These are phyloP conservation scores for Jatropha podagrica DNA, from an alignment of 441 rosid species.

Conservation along the genomic window DNA sequence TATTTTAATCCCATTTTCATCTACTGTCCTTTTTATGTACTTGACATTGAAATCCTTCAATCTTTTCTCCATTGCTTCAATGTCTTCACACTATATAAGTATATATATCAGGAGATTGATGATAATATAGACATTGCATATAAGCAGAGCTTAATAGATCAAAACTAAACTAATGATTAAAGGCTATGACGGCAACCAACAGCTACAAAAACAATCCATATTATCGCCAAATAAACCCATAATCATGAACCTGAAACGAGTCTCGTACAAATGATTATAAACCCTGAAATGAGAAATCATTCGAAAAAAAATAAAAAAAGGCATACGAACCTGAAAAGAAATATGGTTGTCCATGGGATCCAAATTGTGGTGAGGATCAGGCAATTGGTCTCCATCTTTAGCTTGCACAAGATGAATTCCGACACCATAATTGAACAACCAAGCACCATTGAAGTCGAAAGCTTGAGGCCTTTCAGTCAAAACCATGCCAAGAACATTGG, in stretches of 20 bases:
- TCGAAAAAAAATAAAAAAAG: too few relatives aligned
- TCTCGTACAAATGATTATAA: too few relatives aligned
- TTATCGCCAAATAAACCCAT: too few relatives aligned
- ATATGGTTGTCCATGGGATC: slow-evolving; percentile 75
- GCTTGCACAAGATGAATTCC: slow-evolving; percentile 64
- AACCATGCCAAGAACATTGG: slow-evolving; percentile 59
- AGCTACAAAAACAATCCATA: too few relatives aligned
- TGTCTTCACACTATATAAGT: slow-evolving; percentile 41
- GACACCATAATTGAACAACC: slow-evolving; percentile 71
- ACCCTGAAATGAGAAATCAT: too few relatives aligned
- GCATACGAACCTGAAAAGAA: slow-evolving; percentile 49
- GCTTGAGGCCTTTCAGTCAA: slow-evolving; percentile 49
- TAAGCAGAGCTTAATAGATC: too few relatives aligned
- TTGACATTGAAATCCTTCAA: slow-evolving; percentile 39
- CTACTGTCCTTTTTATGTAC: slow-evolving; percentile 53
- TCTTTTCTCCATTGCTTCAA: slow-evolving; percentile 46
- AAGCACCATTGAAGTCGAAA: slow-evolving; percentile 54
- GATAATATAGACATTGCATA: too few relatives aligned
- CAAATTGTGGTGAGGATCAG: slow-evolving; percentile 31
- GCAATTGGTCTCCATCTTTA: slow-evolving; percentile 40
- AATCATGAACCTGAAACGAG: too few relatives aligned
- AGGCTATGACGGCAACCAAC: too few relatives aligned
- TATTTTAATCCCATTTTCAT: slow-evolving; percentile 40
- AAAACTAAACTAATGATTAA: too few relatives aligned
- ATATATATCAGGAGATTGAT: too few relatives aligned